Percentiles rank a stretch among this genome's conserved stretches.
Conservation (phyloP, 306 rosid genomes). For the Geum urbanum region DNA sequence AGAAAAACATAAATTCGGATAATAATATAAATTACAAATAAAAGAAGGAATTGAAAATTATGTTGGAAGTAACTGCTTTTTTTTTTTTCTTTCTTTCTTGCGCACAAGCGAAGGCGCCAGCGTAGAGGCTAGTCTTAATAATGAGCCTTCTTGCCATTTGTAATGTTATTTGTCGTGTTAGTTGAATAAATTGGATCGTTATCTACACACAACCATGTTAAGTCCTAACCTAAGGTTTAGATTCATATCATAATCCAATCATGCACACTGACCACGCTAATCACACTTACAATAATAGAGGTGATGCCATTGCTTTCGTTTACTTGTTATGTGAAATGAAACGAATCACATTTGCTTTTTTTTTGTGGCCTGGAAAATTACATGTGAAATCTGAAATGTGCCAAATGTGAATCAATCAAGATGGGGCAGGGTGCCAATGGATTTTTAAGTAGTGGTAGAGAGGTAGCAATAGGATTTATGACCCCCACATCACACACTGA, state of each 20-base stretch:
- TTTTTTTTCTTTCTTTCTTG: no score
- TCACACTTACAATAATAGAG: background rate
- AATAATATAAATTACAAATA: no score
- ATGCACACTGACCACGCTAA: no score
- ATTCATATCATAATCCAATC: background rate
- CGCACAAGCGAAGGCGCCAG: no score
- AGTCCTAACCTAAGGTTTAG: background rate
- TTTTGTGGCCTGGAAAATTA: background rate
- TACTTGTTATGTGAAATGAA: background rate
- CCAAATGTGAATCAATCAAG: background rate
- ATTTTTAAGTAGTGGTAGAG: background rate
- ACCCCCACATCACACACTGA: conserved; percentile 7
- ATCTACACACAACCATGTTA: background rate
- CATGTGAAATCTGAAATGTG: background rate
- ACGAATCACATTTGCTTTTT: background rate
- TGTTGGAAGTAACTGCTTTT: no score
- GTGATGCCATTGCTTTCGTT: background rate
- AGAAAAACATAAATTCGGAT: no score
- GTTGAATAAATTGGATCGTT: background rate
- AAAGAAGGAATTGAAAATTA: no score
- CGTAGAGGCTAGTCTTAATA: no score
- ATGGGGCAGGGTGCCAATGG: background rate
- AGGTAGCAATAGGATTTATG: conserved; percentile 1
- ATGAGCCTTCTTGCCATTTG: no score
- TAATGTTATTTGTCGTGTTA: background rate